Evolutionary conservation across 805 yeast species (phyloP), one percentile per base, ranked within the genome.

Genomic region (Metschnikowia similis): DNA sequence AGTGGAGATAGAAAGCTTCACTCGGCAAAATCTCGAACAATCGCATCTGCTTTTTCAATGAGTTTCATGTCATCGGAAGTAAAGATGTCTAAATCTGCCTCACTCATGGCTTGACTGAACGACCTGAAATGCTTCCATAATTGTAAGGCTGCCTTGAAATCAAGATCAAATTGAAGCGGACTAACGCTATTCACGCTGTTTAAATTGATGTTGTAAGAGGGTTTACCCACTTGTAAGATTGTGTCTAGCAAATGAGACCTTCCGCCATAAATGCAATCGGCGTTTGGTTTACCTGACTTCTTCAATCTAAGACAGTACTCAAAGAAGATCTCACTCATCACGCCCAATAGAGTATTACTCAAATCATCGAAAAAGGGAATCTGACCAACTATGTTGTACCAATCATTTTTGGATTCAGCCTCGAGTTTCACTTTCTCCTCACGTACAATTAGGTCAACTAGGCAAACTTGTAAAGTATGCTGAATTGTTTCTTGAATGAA

Each of bases 331-430:
- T 82, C 82, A 6, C 78, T 69, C 3, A 84, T 71, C 9, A 85
- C 74, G 7, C 87, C 92, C 58, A 83, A 63, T 11, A 86, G 69
- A 1, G 89, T 82, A 59, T 76, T 84, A 51, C 87, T 84, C 31
- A 81, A 64, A 38, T 72, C 70, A 28, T 62, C 64, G 50, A 72
- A 77, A 60, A 87, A 88, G 9, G 96, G 96, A 45, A 85, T 59
- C 51, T 78, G 74, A 10, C 67, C 58, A 2, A 81, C 79, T 40
- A 89, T 65, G 7, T 68, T 53, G 43, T 74, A 68, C 96, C 96
- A 89, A 2, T 79, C 76, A 14, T 61, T 54, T 54, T 76, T 79
- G 4, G 70, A 61, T 4, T 52, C 49, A 48, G 69, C 69, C 0
- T 69, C 64, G 8, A 75, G 59, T 60, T 88, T 83, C 48, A 83